Base-by-base conservation (phyloP, 2,329 filamentous ascomycete genomes). In the Monosporascus cannonballus region DNA sequence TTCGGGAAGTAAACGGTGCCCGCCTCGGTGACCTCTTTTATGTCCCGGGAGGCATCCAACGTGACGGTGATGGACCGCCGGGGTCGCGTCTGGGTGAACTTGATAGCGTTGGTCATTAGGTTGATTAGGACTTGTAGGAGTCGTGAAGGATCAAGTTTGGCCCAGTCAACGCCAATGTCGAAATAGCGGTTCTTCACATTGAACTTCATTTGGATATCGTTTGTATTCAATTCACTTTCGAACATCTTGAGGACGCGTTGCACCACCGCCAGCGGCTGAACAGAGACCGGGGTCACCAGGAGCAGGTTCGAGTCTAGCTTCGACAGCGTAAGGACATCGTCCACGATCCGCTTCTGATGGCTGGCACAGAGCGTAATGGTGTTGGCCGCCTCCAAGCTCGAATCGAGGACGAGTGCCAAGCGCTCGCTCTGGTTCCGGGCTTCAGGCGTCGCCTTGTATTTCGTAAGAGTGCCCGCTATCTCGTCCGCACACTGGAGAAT, bases 331-430 rank as follows among this genome's bases (percentile, higher is more conserved):
- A 87, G 69, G 44, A 87, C 80, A 58, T 87, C 84, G 61, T 87
- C 83, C 17, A 87, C 83, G 52, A 87, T 87, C 6, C 83, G 76
- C 71, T 89, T 89, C 67, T 92, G 86, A 69, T 90, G 89, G 63
- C 84, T 88, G 49, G 87, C 86, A 67, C 89, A 94, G 15, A 92
- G 75, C 22, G 85, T 84, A 64, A 93, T 92, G 1, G 88, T 92
- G 60, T 89, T 87, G n/a, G 88, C 85, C 6, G 89, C 87, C 66
- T 92, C 87, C 20, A 90, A 76, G 55, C 80, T 81, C 36, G 71
- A 73, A 20, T 82, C 78, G 22, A 85, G 59, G 24, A 63, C 64
- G 9, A 64, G 54, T 45, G 53, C 64, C 7, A 82, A 66, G 3
- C 67, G 67, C 22, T 79, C 73, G 7, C 80, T 64, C 60, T 78